A percentile compares a stretch with the other conserved stretches of the same genome.
Conservation (phyloP, 805 yeast species). For the Tetrapisispora taiwanensis region DNA sequence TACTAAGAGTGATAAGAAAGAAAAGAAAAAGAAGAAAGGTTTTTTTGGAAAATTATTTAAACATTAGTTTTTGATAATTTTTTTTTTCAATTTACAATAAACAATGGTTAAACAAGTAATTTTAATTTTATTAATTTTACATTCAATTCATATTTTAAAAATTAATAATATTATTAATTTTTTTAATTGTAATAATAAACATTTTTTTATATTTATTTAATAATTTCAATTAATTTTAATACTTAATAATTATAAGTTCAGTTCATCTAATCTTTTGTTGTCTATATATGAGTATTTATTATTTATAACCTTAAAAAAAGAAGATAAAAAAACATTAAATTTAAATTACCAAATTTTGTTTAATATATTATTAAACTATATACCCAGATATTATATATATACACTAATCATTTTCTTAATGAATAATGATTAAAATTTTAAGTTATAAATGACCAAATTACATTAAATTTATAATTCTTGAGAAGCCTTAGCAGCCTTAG, state of each 20-base stretch:
- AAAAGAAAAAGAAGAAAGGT: conserved; percentile 1
- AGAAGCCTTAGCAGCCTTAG: conserved; percentile 50
- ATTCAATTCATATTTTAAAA: neutral
- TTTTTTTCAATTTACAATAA: neutral
- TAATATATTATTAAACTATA: conserved; percentile 3
- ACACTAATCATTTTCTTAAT: conserved; percentile 1
- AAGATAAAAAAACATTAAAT: no score
- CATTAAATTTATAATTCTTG: conserved; percentile 44
- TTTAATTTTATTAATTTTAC: no score
- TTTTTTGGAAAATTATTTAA: conserved; percentile 4
- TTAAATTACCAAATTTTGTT: neutral
- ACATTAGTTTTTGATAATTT: neutral
- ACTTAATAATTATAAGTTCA: no score
- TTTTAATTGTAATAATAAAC: no score
- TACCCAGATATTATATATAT: conserved; percentile 4
- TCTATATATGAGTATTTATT: no score
- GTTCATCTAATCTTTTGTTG: no score
- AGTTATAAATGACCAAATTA: conserved; percentile 1
- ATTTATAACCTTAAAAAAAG: no score
- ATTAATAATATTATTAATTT: no score
- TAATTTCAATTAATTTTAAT: no score
- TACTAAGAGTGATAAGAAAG: neutral
- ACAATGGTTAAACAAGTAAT: no score
- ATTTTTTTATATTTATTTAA: no score
- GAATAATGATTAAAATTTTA: neutral